Evolutionary conservation across 2,329 filamentous ascomycete species (phyloP).

Genomic region (Beauveria sp.): DNA sequence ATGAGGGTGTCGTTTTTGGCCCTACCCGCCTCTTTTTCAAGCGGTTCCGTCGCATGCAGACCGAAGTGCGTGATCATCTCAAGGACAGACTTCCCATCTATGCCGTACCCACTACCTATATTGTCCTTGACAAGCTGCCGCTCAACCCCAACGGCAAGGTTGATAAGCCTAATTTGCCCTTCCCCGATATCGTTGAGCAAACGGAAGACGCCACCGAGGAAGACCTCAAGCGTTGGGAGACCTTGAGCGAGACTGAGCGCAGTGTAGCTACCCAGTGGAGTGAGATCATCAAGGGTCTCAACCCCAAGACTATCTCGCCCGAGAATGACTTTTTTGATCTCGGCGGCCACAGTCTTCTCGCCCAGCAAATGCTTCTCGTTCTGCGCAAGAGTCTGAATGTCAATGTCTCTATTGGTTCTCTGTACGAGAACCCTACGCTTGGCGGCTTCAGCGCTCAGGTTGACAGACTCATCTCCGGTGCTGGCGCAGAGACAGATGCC

Average conservation of each 20-base stretch:
- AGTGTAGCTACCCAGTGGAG: constrained; percentile 52
- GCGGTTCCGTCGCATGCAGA: constrained; percentile 38
- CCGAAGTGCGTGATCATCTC: constrained; percentile 55
- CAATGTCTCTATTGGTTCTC: constrained; percentile 24
- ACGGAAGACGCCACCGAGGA: constrained; percentile 30
- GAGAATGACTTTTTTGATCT: constrained; percentile 30
- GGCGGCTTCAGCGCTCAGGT: constrained; percentile 22
- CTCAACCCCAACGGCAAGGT: constrained; percentile 75
- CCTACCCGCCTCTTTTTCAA: constrained; percentile 33
- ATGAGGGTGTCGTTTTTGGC: constrained; percentile 42
- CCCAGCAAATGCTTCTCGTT: constrained; percentile 66
- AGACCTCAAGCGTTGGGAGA: constrained; percentile 45
- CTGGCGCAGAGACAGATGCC: no score
- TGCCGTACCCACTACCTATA: constrained; percentile 27
- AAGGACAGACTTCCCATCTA: constrained; percentile 46
- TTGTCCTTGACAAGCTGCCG: constrained; percentile 43
- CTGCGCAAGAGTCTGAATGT: constrained; percentile 22
- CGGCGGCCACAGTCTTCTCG: constrained; percentile 44
- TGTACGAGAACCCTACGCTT: constrained; percentile 25
- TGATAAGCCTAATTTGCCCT: constrained; percentile 69
- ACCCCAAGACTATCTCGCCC: constrained; percentile 44
- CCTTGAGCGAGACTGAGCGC: constrained; percentile 28
- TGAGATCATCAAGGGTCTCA: constrained; percentile 58
- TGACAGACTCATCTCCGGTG: constrained; percentile 17
- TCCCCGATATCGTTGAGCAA: constrained; percentile 62